Base-by-base conservation (phyloP, 257 asterid species). In the Nicotiana undulata region DNA sequence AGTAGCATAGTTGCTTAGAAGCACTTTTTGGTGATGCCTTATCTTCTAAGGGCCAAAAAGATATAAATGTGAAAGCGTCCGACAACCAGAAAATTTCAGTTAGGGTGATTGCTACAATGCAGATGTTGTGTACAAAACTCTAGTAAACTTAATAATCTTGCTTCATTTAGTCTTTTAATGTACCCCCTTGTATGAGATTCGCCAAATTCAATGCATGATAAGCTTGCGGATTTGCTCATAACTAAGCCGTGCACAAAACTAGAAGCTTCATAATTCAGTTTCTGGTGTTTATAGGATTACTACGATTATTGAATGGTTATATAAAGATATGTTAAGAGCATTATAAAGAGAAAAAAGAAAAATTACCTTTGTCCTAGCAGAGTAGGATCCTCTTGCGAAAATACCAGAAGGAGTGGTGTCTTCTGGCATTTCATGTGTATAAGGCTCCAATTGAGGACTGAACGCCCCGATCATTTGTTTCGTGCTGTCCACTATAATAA, bases 391-490 rank as follows among this genome's bases (percentile, higher is more conserved):
- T 83, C 98, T 86, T 18, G 98, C 99, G 28, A 96, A 94, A 63
- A 96, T 86, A 68, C 99, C 99, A 77, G 97, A 85, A 66, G 99
- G 99, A 64, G 99, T 96, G 1, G 92, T 90, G 76, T 96, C 99
- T 80, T 96, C 98, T 0, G 95, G 97, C 98, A 96, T 96, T 85
- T 90, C 92, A 66, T 93, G 97, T 0, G 86, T 87, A 81, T 96
- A 96, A 75, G 98, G 93, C 83, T 94, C 98, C 10, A 80, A 29
- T 89, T 92, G 98, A 81, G 99, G 99, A 84, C 99, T 95, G 84
- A 95, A 95, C 58, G 97, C 94, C 79, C 99, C 99, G 16, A 95
- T 91, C 98, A 95, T 95, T 87, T 92, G 92, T 81, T 93, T 95
- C 22, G 98, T 88, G 89, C 86, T 87, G 87, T 95, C 97, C 77